Base-by-base conservation (phyloP, 2,329 filamentous ascomycete species). In the Fonsecaea pugnacius region DNA sequence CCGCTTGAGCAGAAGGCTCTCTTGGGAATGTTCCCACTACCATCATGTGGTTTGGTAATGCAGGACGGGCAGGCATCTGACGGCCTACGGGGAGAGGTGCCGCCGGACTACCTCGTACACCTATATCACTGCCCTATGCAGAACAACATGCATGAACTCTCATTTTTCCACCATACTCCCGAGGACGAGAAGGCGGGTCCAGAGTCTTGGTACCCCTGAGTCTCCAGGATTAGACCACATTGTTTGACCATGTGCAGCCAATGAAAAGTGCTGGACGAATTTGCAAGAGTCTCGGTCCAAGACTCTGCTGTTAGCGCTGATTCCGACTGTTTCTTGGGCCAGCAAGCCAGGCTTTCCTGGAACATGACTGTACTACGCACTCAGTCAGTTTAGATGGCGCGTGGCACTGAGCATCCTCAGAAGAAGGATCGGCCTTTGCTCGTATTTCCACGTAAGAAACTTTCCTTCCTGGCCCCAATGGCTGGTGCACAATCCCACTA, bases 251-350 rank as follows among this genome's bases (percentile, higher is more conserved):
- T 48, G 12, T 8, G 43, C 43, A 48, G 18, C 43, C 43, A 48
- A 48, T 48, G 43, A 48, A 27, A 48, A 16, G 3, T 24, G 24
- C 16, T 27, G 43, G 43, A 27, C 21, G 43, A 48, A 24, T 27
- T 48, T 3, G n/a, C 43, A 48, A 48, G 43, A 10, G 43, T 14
- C 21, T 48, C 12, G 43, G 43, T 24, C 21, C 8, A 48, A 24
- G 43, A 48, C 21, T 24, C 18, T 48, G 43, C 43, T 48, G 43
- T 24, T 48, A 48, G 43, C 43, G 43, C 43, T 48, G 43, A 48
- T 48, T 48, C 12, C 21, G 21, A 48, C 43, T 5, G 18, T 12
- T 21, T 10, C 10, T 48, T 27, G 43, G 43, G 12, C 43, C 43
- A 48, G 43, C 18, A 48, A 48, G 21, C 43, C 43, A 21, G 43